Evolutionary conservation across 768 basidiomycete genomes (phyloP).

Genomic region (Kwoniella shandongensis): DNA sequence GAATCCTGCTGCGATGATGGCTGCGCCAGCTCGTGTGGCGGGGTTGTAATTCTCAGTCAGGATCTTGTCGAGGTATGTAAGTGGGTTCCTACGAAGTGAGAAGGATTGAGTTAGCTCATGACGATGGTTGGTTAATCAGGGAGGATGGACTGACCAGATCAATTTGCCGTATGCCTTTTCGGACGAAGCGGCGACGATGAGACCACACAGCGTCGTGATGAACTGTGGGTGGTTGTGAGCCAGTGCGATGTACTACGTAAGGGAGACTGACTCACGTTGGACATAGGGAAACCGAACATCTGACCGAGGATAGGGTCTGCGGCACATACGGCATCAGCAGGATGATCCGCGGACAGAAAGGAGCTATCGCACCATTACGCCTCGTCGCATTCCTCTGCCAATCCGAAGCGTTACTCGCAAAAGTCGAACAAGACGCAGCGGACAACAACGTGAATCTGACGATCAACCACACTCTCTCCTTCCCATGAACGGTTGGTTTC

Average conservation of each 20-base stretch:
- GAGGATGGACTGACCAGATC: constrained; percentile 22
- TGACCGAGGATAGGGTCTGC: constrained; percentile 42
- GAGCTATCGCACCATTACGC: constrained; percentile 9
- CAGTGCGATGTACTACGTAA: neutral
- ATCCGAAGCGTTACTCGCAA: constrained; percentile 42
- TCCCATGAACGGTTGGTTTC: constrained; percentile 21
- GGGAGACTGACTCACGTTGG: constrained; percentile 24
- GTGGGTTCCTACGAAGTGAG: constrained; percentile 29
- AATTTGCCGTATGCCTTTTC: constrained; percentile 25
- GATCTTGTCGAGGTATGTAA: constrained; percentile 35
- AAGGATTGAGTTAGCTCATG: neutral
- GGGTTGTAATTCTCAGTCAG: constrained; percentile 44
- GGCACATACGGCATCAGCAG: neutral
- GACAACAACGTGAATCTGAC: constrained; percentile 33
- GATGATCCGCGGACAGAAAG: neutral
- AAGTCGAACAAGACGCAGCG: constrained; percentile 42
- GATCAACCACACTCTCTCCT: constrained; percentile 32
- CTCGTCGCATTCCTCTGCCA: constrained; percentile 40
- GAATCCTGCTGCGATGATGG: constrained; percentile 44
- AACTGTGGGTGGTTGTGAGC: constrained; percentile 10
- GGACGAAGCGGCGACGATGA: constrained; percentile 39
- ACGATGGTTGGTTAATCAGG: neutral
- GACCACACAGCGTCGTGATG: constrained; percentile 34
- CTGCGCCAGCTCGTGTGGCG: constrained; percentile 33
- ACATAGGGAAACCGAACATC: constrained; percentile 42